Evolutionary conservation across 2,329 filamentous ascomycete species (phyloP).

Genomic region (Simplicillium aogashimaense): DNA sequence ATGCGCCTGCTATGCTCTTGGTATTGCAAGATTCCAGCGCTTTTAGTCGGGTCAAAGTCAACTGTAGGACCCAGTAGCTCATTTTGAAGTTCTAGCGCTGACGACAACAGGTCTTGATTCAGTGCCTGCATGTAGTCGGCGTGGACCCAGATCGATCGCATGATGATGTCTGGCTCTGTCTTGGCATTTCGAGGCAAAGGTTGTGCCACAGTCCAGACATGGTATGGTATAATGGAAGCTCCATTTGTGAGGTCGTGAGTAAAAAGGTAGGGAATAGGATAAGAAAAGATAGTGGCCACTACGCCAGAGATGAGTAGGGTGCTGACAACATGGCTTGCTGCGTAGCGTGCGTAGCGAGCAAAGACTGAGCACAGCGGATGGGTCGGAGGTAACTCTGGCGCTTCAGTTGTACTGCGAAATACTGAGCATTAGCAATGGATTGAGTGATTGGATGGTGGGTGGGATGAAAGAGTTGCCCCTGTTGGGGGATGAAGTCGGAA

Average conservation of each 20-base stretch:
- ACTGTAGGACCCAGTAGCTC: constrained; percentile 52
- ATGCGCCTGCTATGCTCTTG: constrained; percentile 24
- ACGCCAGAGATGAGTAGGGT: constrained; percentile 67
- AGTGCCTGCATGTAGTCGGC: constrained; percentile 73
- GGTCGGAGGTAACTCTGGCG: constrained; percentile 51
- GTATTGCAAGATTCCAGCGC: constrained; percentile 15
- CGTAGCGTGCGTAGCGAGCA: constrained; percentile 59
- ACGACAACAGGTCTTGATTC: constrained; percentile 51
- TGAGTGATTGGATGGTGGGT: background rate
- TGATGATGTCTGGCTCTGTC: constrained; percentile 58
- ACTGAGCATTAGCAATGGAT: constrained; percentile 7
- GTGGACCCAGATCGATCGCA: constrained; percentile 76
- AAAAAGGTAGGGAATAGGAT: constrained; percentile 67
- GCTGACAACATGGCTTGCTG: constrained; percentile 62
- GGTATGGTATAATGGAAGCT: constrained; percentile 61
- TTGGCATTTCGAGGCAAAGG: constrained; percentile 43
- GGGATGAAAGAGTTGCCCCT: background rate
- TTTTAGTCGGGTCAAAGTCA: constrained; percentile 40
- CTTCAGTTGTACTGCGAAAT: constrained; percentile 56
- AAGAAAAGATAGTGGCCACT: constrained; percentile 59
- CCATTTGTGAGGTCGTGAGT: constrained; percentile 62
- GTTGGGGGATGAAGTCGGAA: constrained; percentile 4
- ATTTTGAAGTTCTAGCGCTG: constrained; percentile 61
- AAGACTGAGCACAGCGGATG: constrained; percentile 58
- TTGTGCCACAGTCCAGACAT: constrained; percentile 72